These are phyloP conservation scores for Candida neerlandica DNA, from an alignment of 1,139 yeast species.

Conservation along the genomic window DNA sequence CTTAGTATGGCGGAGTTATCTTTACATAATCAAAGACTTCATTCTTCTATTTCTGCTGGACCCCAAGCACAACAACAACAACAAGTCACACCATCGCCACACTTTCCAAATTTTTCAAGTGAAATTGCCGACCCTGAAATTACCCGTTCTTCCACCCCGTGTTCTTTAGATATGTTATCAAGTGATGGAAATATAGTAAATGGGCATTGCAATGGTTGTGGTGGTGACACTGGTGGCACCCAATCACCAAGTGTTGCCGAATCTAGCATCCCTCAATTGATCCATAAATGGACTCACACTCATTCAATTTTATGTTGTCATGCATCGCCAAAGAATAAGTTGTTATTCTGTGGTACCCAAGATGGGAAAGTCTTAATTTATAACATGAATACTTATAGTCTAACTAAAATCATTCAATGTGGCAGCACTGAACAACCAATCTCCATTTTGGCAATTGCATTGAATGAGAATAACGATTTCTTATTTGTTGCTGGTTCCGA, in stretches of 20 bases:
- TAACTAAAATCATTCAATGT: conserved; percentile 38
- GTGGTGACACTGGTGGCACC: too few relatives aligned
- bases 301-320: conserved; percentile 80
- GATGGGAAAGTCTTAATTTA: conserved; percentile 78
- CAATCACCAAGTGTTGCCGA: not conserved
- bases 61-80: conserved; percentile 2
- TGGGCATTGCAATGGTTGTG: conserved; percentile 6
- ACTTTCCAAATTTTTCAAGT: conserved; percentile 8
- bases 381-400: conserved; percentile 66
- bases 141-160: conserved; percentile 5
- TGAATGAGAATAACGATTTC: conserved; percentile 58
- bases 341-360: conserved; percentile 91
- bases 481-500: conserved; percentile 90
- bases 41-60: not conserved
- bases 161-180: conserved; percentile 9
- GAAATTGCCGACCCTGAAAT: not conserved
- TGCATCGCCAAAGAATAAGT: conserved; percentile 57
- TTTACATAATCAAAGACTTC: not conserved
- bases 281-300: conserved; percentile 78
- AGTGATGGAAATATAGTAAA: conserved; percentile 3
- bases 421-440: conserved; percentile 60
- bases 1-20: conserved; percentile 14
- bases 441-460: conserved; percentile 69
- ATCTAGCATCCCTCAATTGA: conserved; percentile 23
- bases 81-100: conserved; percentile 8